A percentile compares a stretch with the other conserved stretches of the same genome.
Evolutionary conservation across 345 rosid species (phyloP).

Genomic region (Litchi chinensis): DNA sequence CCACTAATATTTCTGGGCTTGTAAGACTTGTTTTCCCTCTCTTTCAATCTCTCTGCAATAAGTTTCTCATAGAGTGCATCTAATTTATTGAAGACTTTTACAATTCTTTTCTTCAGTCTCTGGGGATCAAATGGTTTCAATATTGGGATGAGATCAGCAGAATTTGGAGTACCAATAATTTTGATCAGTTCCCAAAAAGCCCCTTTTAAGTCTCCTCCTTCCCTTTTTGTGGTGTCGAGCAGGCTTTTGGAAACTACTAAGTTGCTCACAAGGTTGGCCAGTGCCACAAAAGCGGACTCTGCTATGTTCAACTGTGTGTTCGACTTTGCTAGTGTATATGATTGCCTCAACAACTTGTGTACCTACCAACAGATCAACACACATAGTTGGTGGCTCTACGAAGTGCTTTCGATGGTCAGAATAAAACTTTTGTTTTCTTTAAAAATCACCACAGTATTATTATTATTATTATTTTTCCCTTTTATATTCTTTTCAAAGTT

Average conservation of each 20-base stretch:
- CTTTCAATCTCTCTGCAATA: conserved; percentile 22
- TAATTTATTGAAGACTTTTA: neutral
- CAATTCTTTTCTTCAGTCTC: conserved; percentile 8
- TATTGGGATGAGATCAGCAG: conserved; percentile 20
- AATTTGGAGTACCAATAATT: conserved; percentile 19
- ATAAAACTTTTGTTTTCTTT: too few species aligned
- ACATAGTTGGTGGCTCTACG: too few species aligned
- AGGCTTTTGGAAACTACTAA: conserved; percentile 13
- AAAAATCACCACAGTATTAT: too few species aligned
- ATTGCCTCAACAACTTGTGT: conserved; percentile 18
- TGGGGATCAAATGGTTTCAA: conserved; percentile 20
- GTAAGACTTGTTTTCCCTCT: neutral
- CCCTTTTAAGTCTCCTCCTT: conserved; percentile 18
- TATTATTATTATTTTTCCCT: too few species aligned
- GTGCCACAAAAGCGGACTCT: conserved; percentile 17
- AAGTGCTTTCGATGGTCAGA: too few species aligned
- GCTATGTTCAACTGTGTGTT: conserved; percentile 24
- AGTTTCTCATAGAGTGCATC: conserved; percentile 24
- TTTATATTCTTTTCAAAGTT: too few species aligned
- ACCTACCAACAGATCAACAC: neutral
- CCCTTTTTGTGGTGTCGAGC: conserved; percentile 21
- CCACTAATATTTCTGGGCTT: neutral
- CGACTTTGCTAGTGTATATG: conserved; percentile 8
- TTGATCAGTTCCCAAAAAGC: conserved; percentile 15
- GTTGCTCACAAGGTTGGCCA: conserved; percentile 25